Evolutionary conservation across 148 eudicot genomes (phyloP).

Genomic region (Mesembryanthemum crystallinum): DNA sequence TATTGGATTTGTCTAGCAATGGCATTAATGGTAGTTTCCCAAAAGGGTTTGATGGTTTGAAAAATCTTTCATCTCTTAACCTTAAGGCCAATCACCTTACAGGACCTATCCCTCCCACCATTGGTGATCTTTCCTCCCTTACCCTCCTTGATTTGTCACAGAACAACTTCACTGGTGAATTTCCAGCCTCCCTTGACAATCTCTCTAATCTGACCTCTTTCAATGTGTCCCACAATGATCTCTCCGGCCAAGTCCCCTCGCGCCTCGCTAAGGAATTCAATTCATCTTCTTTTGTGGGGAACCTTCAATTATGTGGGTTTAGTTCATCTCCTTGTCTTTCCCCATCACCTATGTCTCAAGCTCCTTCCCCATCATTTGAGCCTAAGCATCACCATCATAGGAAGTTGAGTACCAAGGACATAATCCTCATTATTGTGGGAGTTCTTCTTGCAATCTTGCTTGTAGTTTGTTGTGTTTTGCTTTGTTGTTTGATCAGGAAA

Average conservation of each 20-base stretch:
- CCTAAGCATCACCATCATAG: conserved; percentile 11
- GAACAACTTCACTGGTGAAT: conserved; percentile 49
- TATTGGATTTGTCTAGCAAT: conserved; percentile 49
- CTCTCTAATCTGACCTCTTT: conserved; percentile 47
- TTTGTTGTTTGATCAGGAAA: conserved; percentile 67
- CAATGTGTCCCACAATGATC: conserved; percentile 60
- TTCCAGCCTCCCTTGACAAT: conserved; percentile 43
- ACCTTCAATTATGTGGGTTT: conserved; percentile 66
- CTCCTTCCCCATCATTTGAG: conserved; percentile 31
- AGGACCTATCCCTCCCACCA: conserved; percentile 37
- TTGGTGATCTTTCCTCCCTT: conserved; percentile 40
- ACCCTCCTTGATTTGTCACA: conserved; percentile 45
- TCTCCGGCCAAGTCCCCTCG: conserved; percentile 54
- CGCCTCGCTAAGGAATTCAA: conserved; percentile 41
- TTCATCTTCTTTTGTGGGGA: conserved; percentile 52
- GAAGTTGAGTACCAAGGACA: conserved; percentile 50
- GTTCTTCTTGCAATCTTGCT: conserved; percentile 48
- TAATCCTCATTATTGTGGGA: conserved; percentile 65
- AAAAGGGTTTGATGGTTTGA: conserved; percentile 30
- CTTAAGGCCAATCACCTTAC: conserved; percentile 43
- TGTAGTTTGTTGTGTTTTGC: conserved; percentile 53
- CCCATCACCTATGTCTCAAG: conserved; percentile 38
- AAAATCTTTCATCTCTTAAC: conserved; percentile 42
- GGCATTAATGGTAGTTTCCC: conserved; percentile 47
- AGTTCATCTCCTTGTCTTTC: conserved; percentile 56